Evolutionary conservation across 352 stramenopile species (phyloP), one percentile per base, ranked within the genome.

Genomic region (Achlya hypogyna): DNA sequence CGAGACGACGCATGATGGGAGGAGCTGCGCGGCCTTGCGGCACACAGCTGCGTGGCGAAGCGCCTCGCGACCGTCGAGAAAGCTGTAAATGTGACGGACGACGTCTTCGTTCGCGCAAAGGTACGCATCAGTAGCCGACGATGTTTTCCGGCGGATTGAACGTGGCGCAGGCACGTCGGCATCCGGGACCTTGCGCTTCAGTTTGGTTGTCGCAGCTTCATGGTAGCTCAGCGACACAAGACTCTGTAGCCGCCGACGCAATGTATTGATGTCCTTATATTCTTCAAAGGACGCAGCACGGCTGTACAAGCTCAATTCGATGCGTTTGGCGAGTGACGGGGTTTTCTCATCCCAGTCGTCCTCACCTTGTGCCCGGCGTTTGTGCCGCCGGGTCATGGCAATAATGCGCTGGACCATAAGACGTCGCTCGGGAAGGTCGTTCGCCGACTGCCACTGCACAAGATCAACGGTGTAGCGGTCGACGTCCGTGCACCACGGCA

Each of bases 161-260:
- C 2, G 38, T n/a, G 38, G 6, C 12, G 12, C 14, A 10, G 14
- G 12, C 62, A 69, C 29, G 34, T 62, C 31, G 10, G 5, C 43
- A 10, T 78, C 45, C 38, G 62, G 14, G 51, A n/a, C 29, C 27
- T 49, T 40, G 12, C 51, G 43, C 42, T 53, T 58, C 16, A 77
- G 72, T 25, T 86, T 82, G 18, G 81, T 78, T 22, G 87, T 83
- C 0, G 85, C 85, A 0, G 85, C 85, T 63, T 94, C 85, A 59
- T 94, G 85, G 72, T 89, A 94, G 69, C 83, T 92, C n/a, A 94
- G 76, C 63, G 83, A 89, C 51, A 93, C 86, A 38, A 94, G 79
- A 49, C 82, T 92, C 72, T 94, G 86, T 31, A 94, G 72, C 5
- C 85, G 78, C 10, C 84, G 74, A 10, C 84, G 83, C 60, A 94